These are phyloP conservation scores for Bjerkandera adusta DNA, from an alignment of 1,284 basidiomycete genomes.

Conservation along the genomic window DNA sequence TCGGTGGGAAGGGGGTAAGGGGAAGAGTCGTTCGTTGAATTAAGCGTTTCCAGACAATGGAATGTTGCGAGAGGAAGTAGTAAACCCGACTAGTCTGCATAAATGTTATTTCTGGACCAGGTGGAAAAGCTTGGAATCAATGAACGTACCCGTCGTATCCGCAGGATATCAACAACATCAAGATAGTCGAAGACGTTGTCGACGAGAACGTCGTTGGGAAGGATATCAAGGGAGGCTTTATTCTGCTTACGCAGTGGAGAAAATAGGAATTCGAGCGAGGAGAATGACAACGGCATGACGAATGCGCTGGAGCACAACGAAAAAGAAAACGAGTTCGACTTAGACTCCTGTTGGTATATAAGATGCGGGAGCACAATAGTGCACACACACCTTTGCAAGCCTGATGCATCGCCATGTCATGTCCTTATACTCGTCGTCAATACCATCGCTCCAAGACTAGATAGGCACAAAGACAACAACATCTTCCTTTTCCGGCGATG, in stretches of 20 bases:
- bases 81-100: constrained; percentile 54
- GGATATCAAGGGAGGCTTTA: constrained; percentile 3
- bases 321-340: too few species aligned
- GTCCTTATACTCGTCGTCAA: neutral
- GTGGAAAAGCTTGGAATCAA: too few species aligned
- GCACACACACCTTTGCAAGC: neutral
- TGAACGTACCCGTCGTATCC: constrained; percentile 45
- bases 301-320: too few species aligned
- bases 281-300: constrained; percentile 8
- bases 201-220: constrained; percentile 41
- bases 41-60: constrained; percentile 67
- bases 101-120: too few species aligned
- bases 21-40: constrained; percentile 49
- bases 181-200: constrained; percentile 48
- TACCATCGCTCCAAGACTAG: too few species aligned
- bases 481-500: too few species aligned
- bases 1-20: constrained; percentile 60
- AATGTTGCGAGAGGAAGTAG: constrained; percentile 60
- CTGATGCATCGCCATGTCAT: neutral
- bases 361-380: neutral
- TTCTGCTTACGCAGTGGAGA: neutral
- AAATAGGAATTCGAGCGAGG: constrained; percentile 2
- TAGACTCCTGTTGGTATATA: too few species aligned
- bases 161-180: constrained; percentile 52
- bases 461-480: too few species aligned